Base-by-base conservation (phyloP, 257 asterid genomes). In the Plantago major region DNA sequence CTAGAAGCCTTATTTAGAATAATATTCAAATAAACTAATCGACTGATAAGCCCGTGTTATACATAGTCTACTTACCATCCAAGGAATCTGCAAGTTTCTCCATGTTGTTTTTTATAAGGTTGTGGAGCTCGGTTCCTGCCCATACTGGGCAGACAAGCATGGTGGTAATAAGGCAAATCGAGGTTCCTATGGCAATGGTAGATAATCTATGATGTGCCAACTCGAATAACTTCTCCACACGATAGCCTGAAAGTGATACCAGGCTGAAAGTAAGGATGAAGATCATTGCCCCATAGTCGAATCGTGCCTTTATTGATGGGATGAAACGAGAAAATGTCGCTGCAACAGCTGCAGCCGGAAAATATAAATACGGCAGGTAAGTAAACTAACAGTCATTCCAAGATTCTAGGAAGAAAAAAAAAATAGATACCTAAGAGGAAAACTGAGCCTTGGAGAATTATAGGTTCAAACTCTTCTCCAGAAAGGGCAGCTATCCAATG, bases 241-340 rank as follows among this genome's bases (percentile, higher is more conserved):
- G 88, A 55, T 87, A 90, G 51, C 97, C 95, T 11, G 96, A 90
- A 8, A 90, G 89, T 0, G 97, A 84, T 8, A 90, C 89, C n/a
- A 87, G 70, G 74, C 89, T 84, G 71, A 87, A 90, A 17, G 97
- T 90, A 58, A 87, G 92, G 74, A 84, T 87, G 43, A 90, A 84
- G 67, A 90, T 84, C 94, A 83, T 62, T 1, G 82, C 89, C 46
- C 97, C 95, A 40, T 90, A 86, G 63, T 90, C 95, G 46, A 90
- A 87, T 19, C 89, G 74, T 0, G 86, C 86, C 71, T 90, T 90
- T 43, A 87, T 73, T 0, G 95, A 53, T 47, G 97, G 96, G 64
- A 84, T 87, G 76, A 90, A 87, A 14, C 97, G 77, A 9, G 95
- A 84, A 77, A 90, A 87, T 0, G 97, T 90, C 6, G 85, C 85